These are phyloP conservation scores for Podospora pseudocomata DNA, from an alignment of 495 filamentous ascomycete genomes.

Conservation along the genomic window DNA sequence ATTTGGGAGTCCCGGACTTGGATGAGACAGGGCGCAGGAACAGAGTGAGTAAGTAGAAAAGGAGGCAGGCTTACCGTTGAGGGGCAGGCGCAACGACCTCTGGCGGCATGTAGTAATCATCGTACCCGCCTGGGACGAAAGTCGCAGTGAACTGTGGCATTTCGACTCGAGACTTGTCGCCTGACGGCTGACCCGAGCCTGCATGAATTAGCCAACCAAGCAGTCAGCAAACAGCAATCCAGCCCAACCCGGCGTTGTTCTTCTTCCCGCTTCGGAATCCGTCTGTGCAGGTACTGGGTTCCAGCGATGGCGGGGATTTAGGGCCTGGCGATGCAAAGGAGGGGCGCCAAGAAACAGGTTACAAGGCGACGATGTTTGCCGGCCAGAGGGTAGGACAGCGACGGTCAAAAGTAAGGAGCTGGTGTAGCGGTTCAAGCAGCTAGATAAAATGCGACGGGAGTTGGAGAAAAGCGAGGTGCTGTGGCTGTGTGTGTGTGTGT, in stretches of 20 bases:
- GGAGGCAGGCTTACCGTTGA: conserved; percentile 66
- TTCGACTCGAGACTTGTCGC: conserved; percentile 40
- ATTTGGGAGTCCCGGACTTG: conserved; percentile 8
- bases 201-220: conserved; percentile 33
- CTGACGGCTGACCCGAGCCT: conserved; percentile 36
- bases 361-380: background rate
- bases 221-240: conserved; percentile 20
- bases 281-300: conserved; percentile 10
- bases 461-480: background rate
- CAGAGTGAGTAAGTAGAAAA: conserved; percentile 8
- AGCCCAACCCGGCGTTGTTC: conserved; percentile 13
- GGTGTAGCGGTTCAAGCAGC: background rate
- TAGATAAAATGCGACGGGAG: background rate
- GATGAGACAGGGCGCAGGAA: background rate
- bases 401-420: background rate
- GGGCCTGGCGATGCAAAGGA: conserved; percentile 11
- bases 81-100: conserved; percentile 66
- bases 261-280: conserved; percentile 10
- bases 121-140: conserved; percentile 82
- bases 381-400: background rate
- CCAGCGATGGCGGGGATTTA: conserved; percentile 16
- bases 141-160: conserved; percentile 68
- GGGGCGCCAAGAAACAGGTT: conserved; percentile 21
- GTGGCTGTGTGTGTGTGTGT: background rate
- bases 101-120: conserved; percentile 76